Base-by-base conservation (phyloP, 164 flowering plant species). In the Litsea cubeba region DNA sequence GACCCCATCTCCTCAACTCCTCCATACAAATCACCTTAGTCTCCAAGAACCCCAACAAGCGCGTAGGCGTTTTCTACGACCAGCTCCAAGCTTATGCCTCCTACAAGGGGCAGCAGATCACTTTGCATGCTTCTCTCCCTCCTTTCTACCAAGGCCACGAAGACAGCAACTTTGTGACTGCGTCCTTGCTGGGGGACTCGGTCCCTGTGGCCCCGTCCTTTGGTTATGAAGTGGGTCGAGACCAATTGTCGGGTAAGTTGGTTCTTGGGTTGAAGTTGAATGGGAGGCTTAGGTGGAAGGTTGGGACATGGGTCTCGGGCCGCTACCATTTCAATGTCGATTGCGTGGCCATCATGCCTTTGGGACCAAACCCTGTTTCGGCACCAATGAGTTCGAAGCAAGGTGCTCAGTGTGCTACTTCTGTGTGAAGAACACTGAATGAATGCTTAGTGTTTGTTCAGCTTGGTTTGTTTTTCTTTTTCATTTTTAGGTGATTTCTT, bases 241-340 rank as follows among this genome's bases (percentile, higher is more conserved):
- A 89, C 71, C 89, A 83, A 79, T 71, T 76, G 3, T 75, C 75
- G 0, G 95, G 93, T 12, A 85, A 76, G 72, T 68, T 91, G 17
- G 76, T 79, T 5, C 62, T 91, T 65, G 80, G 49, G 18, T 22
- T 91, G 25, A 88, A 85, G 80, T 66, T 85, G 32, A 81, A 80
- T 28, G 95, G 95, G 4, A 71, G 77, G 82, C 66, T 91, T 0
- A 68, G 91, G 51, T 91, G 95, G 95, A 91, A 85, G 77, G 87
- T 91, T 6, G 91, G 93, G 46, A 83, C 85, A 22, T 91, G 89
- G 91, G 88, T 87, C 40, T 91, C 95, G 3, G 81, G 90, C 2
- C 72, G 72, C 10, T 85, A 88, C 71, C 81, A 81, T 62, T 67
- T 91, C 28, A 80, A 80, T 64, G 87, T 91, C 11, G 76, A 86